Evolutionary conservation across 2,329 filamentous ascomycete genomes (phyloP).

Genomic region (Claviceps spartinae): DNA sequence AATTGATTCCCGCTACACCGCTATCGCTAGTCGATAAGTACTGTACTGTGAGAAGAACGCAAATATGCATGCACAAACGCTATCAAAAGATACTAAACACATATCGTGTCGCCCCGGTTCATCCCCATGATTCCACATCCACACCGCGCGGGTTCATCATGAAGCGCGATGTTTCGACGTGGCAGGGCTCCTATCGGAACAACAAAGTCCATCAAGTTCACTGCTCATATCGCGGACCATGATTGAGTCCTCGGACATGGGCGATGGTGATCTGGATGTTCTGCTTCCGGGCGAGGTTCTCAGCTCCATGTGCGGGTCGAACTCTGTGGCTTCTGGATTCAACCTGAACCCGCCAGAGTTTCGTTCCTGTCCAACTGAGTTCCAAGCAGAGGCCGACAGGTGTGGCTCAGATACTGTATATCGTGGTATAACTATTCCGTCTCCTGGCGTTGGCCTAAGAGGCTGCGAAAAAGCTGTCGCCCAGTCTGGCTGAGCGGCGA

Average conservation of each 20-base stretch:
- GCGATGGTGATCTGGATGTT: neutral
- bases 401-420: neutral
- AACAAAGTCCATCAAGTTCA: neutral
- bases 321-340: constrained; percentile 6
- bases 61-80: neutral
- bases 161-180: neutral
- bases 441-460: constrained; percentile 5
- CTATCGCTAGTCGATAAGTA: neutral
- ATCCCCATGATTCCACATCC: neutral
- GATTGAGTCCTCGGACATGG: neutral
- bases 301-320: neutral
- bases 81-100: neutral
- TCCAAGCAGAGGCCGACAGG: neutral
- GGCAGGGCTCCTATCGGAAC: neutral
- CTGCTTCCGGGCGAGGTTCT: neutral
- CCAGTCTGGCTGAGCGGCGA: constrained; percentile 4
- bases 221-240: neutral
- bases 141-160: neutral
- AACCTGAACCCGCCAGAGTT: neutral
- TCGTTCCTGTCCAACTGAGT: neutral
- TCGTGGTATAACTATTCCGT: neutral
- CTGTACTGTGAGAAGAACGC: neutral
- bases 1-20: neutral
- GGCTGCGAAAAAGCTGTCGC: neutral
- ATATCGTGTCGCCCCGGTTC: neutral